Evolutionary conservation across 108 stramenopile genomes (phyloP), one percentile per base, ranked within the genome.

Genomic region (Stephanodiscus triporus): DNA sequence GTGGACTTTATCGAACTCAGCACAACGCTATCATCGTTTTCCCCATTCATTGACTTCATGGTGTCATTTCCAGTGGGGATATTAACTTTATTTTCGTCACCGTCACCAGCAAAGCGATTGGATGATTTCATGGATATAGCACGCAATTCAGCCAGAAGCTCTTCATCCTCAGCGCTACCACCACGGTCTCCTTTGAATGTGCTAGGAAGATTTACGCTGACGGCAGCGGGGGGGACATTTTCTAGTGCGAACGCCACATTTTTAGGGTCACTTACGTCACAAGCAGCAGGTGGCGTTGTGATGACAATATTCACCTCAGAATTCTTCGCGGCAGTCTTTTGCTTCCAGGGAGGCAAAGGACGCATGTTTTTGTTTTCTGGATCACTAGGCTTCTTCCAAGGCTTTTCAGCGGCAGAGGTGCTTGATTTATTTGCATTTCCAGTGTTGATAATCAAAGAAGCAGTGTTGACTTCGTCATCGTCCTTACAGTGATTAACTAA

Each of bases 91-190:
- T 16, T 45, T 16, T 45, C 43, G 10, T 29, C 68, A 37, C 30
- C 56, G 22, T 23, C 68, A 59, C 42, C 57, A 45, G 27, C 68
- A 42, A 89, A 87, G n/a, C 88, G 80, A 82, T 75, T 72, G 0
- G 78, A 55, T 37, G 81, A 76, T 42, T 85, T 83, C 37, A 73
- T 77, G 40, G 93, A 95, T 37, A 95, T 78, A 3, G 78, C 89
- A 23, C 78, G 70, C 32, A 92, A 56, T 42, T 81, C 64, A 0
- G 91, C 89, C 56, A 91, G 59, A 17, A 93, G 51, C 50, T 88
- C 90, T 38, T 87, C 89, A 73, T 95, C 94, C 30, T 95, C 82
- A 9, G 93, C 93, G 40, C 78, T 49, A 5, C 93, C 93, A 45
- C 93, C 93, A 26, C 93, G 86, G 37, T 91, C 90, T 45, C 43